Percentiles rank a stretch among this genome's conserved stretches.
Conservation (phyloP, 768 basidiomycete species). For the Rhodocollybia butyracea region DNA sequence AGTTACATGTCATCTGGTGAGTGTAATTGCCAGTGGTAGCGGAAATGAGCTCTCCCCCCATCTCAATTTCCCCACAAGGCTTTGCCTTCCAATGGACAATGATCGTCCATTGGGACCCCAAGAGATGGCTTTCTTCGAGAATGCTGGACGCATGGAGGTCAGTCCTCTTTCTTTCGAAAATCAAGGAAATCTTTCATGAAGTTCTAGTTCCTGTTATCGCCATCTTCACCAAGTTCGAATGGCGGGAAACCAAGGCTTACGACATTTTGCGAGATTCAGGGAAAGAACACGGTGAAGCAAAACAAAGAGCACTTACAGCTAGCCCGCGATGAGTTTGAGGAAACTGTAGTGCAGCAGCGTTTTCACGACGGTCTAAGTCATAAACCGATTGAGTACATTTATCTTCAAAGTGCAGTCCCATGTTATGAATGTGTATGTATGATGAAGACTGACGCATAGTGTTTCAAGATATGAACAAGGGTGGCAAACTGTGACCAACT, state of each 20-base stretch:
- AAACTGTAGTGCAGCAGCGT: not conserved
- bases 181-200: too few species aligned
- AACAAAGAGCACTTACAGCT: not conserved
- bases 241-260: too few species aligned
- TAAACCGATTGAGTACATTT: too few species aligned
- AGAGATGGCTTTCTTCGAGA: slow-evolving; percentile 7
- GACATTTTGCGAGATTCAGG: too few species aligned
- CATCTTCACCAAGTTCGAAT: slow-evolving; percentile 7
- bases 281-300: not conserved
- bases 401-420: too few species aligned
- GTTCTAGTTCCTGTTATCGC: slow-evolving; percentile 3
- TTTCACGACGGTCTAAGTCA: not conserved
- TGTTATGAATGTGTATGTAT: not conserved
- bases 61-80: not conserved
- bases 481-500: not conserved
- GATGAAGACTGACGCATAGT: not conserved
- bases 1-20: slow-evolving; percentile 17
- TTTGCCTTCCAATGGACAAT: slow-evolving; percentile 5
- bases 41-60: too few species aligned
- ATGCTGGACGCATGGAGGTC: not conserved
- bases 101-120: not conserved
- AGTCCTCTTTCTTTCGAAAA: not conserved
- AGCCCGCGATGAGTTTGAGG: not conserved
- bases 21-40: not conserved
- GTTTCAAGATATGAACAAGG: not conserved